These are phyloP conservation scores for Cyclotella kingstonii DNA, from an alignment of 108 stramenopile species.

Conservation along the genomic window DNA sequence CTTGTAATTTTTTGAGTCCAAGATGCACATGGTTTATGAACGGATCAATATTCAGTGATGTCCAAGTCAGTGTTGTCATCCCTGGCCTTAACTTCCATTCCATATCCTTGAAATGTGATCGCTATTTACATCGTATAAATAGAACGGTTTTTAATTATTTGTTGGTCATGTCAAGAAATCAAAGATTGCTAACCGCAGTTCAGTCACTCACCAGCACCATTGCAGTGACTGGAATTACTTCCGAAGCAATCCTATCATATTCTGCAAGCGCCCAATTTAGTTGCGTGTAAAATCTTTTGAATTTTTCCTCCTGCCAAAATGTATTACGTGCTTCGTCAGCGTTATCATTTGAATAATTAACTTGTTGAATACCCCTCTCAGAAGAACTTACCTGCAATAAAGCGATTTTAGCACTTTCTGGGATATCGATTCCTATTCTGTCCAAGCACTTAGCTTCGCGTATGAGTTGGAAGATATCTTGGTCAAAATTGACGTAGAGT, in stretches of 20 bases:
- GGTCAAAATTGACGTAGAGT: constrained; percentile 92
- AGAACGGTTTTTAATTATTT: not conserved
- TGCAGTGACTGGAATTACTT: constrained; percentile 87
- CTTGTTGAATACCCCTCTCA: not conserved
- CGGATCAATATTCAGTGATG: constrained; percentile 91
- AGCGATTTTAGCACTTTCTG: constrained; percentile 85
- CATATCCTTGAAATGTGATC: constrained; percentile 89
- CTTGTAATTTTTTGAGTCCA: constrained; percentile 79
- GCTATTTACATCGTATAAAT: constrained; percentile 1
- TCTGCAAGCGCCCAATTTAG: constrained; percentile 85
- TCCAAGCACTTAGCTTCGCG: constrained; percentile 89
- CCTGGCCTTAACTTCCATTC: constrained; percentile 92
- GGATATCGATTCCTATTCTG: constrained; percentile 89
- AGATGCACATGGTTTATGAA: constrained; percentile 75
- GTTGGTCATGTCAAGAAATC: not conserved
- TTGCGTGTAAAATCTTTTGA: constrained; percentile 86
- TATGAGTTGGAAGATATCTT: constrained; percentile 89
- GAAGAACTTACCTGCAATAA: constrained; percentile 60
- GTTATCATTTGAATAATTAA: too few relatives aligned
- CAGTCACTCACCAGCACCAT: constrained; percentile 49
- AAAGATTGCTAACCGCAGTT: not conserved
- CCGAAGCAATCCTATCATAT: constrained; percentile 80
- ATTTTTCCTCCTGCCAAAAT: constrained; percentile 85
- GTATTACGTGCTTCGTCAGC: too few relatives aligned
- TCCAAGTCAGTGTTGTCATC: constrained; percentile 93